Percentiles rank a stretch among this genome's conserved stretches.
Evolutionary conservation across 108 stramenopile genomes (phyloP).

Genomic region (Bacterosira constricta): DNA sequence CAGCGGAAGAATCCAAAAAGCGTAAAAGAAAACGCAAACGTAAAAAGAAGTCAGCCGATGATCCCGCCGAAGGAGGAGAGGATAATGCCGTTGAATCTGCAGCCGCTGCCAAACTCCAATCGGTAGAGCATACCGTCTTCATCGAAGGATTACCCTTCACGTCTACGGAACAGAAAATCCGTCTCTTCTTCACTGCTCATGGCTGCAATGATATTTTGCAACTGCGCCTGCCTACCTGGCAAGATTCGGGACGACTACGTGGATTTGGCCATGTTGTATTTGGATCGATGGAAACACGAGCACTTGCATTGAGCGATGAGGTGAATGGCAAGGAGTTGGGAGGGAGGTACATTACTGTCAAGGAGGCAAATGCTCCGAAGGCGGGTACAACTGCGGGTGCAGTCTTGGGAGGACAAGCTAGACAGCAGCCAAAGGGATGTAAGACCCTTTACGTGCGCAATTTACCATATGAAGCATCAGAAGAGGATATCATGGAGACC

Average conservation of each 20-base stretch:
- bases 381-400: slow-evolving; percentile 44
- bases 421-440: slow-evolving; percentile 67
- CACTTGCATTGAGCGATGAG: slow-evolving; percentile 58
- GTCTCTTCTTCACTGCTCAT: slow-evolving; percentile 68
- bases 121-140: slow-evolving; percentile 77
- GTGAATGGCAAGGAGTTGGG: slow-evolving; percentile 76
- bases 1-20: slow-evolving; percentile 42
- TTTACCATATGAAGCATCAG: slow-evolving; percentile 87
- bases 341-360: slow-evolving; percentile 82
- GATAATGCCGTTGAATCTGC: slow-evolving; percentile 6
- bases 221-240: slow-evolving; percentile 90
- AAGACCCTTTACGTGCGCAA: slow-evolving; percentile 88
- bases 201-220: slow-evolving; percentile 66
- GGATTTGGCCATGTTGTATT: slow-evolving; percentile 96
- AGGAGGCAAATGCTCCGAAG: slow-evolving; percentile 62
- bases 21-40: slow-evolving; percentile 72
- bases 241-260: slow-evolving; percentile 90
- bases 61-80: slow-evolving; percentile 14
- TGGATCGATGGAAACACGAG: slow-evolving; percentile 44
- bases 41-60: slow-evolving; percentile 59
- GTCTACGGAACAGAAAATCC: slow-evolving; percentile 68
- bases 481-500: slow-evolving; percentile 72
- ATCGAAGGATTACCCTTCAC: slow-evolving; percentile 93
- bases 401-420: slow-evolving; percentile 9
- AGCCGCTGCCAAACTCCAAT: slow-evolving; percentile 12